Percentiles rank a stretch among this genome's conserved stretches.
These are phyloP conservation scores for Rhizophagus sp. DNA, from an alignment of 192 early-diverging fungal genomes.

Conservation along the genomic window DNA sequence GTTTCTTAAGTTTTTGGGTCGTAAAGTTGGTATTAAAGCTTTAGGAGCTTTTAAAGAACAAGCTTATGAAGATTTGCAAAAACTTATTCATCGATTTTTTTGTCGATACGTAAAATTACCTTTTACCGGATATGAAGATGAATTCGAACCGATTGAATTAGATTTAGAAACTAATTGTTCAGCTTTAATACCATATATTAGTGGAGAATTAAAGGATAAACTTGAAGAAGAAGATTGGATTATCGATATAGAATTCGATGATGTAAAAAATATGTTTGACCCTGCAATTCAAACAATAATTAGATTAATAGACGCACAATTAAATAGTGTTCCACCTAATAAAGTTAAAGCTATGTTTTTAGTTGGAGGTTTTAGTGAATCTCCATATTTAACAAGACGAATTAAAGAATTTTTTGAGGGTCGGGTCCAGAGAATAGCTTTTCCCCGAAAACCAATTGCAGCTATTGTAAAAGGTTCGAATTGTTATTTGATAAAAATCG, in stretches of 20 bases:
- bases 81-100: constrained; percentile 1
- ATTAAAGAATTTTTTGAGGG: constrained; percentile 37
- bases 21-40: background rate
- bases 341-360: constrained; percentile 46
- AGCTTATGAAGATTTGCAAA: background rate
- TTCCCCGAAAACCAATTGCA: background rate
- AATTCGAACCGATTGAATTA: background rate
- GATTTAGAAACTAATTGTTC: background rate
- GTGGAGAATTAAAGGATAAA: background rate
- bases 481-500: background rate
- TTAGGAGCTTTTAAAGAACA: background rate
- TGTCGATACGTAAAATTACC: constrained; percentile 4
- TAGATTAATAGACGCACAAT: constrained; percentile 37
- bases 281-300: background rate
- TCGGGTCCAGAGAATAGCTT: constrained; percentile 18
- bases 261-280: background rate
- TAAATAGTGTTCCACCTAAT: constrained; percentile 35
- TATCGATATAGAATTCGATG: constrained; percentile 33
- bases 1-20: background rate
- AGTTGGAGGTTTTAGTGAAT: constrained; percentile 56
- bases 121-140: background rate
- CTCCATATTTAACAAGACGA: constrained; percentile 41
- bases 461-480: background rate
- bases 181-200: background rate
- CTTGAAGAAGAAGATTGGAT: constrained; percentile 23